Conservation (phyloP, 2,329 filamentous ascomycete species). For the Rhynchosporium secalis region DNA sequence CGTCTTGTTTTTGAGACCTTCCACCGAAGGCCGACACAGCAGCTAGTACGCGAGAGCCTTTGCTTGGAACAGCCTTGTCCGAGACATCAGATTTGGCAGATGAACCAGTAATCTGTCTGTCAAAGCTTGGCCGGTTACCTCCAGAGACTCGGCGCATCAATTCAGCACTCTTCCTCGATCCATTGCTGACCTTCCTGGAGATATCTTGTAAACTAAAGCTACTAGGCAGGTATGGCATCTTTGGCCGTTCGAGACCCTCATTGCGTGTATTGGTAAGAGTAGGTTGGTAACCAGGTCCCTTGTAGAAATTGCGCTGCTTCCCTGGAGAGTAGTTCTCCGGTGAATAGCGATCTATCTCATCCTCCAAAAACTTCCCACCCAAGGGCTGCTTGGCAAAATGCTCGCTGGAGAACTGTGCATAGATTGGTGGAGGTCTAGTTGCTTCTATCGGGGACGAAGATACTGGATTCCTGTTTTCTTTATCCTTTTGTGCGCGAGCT, state of each 20-base stretch:
- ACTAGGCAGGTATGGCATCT: conserved; percentile 39
- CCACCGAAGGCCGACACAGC: conserved; percentile 63
- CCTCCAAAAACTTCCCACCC: conserved; percentile 40
- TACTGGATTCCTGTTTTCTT: conserved; percentile 76
- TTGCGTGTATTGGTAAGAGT: conserved; percentile 31
- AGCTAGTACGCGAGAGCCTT: conserved; percentile 59
- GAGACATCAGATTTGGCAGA: conserved; percentile 39
- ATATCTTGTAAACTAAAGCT: conserved; percentile 41
- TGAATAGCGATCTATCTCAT: conserved; percentile 40
- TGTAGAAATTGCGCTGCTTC: conserved; percentile 38
- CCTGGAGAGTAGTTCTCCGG: conserved; percentile 36
- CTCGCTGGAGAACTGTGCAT: conserved; percentile 67
- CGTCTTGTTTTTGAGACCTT: conserved; percentile 45
- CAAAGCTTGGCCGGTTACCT: conserved; percentile 32
- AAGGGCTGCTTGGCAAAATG: conserved; percentile 43
- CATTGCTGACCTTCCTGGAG: conserved; percentile 33
- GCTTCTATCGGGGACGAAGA: conserved; percentile 45
- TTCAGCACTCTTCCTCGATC: conserved; percentile 36
- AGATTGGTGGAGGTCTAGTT: conserved; percentile 67
- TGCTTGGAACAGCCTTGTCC: conserved; percentile 45
- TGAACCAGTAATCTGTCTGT: conserved; percentile 31
- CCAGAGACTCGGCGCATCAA: conserved; percentile 31
- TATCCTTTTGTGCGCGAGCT: conserved; percentile 60
- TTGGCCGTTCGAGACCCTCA: conserved; percentile 32
- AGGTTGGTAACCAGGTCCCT: conserved; percentile 32